A percentile compares a stretch with the other conserved stretches of the same genome.
These are phyloP conservation scores for Ceratorhiza oryzae-sativae DNA, from an alignment of 1,284 basidiomycete genomes.

Conservation along the genomic window DNA sequence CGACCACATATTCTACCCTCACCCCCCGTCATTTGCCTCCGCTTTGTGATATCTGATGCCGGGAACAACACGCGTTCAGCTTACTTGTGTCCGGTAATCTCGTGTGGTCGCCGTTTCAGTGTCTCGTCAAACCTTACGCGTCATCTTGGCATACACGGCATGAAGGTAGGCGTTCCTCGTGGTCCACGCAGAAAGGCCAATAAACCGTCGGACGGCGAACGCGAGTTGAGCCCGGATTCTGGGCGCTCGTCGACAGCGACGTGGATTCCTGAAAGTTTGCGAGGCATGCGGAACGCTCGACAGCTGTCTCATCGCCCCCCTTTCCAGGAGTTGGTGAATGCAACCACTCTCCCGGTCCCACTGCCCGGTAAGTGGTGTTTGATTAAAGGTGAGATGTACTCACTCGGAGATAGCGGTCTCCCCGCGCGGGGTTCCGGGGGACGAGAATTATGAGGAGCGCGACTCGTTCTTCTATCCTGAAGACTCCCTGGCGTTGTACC, in stretches of 20 bases:
- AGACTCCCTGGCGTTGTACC: slow-evolving; percentile 1
- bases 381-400: background rate
- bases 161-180: slow-evolving; percentile 3
- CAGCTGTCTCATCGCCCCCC: slow-evolving; percentile 31
- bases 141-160: slow-evolving; percentile 60
- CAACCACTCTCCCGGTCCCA: slow-evolving; percentile 18
- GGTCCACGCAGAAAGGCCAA: background rate
- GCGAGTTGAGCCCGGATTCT: background rate
- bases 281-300: slow-evolving; percentile 35
- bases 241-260: background rate
- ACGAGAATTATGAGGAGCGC: slow-evolving; percentile 33
- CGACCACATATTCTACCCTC: background rate
- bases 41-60: background rate
- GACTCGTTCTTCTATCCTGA: slow-evolving; percentile 30
- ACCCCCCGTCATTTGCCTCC: background rate
- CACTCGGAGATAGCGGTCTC: slow-evolving; percentile 27
- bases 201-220: background rate
- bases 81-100: slow-evolving; percentile 58
- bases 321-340: slow-evolving; percentile 20
- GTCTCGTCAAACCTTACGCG: slow-evolving; percentile 69
- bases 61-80: slow-evolving; percentile 50
- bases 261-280: slow-evolving; percentile 40
- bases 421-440: slow-evolving; percentile 33
- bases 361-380: slow-evolving; percentile 40
- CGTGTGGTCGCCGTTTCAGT: slow-evolving; percentile 62